These are phyloP conservation scores for Gomphus bonarii DNA, from an alignment of 1,284 basidiomycete genomes.

Conservation along the genomic window DNA sequence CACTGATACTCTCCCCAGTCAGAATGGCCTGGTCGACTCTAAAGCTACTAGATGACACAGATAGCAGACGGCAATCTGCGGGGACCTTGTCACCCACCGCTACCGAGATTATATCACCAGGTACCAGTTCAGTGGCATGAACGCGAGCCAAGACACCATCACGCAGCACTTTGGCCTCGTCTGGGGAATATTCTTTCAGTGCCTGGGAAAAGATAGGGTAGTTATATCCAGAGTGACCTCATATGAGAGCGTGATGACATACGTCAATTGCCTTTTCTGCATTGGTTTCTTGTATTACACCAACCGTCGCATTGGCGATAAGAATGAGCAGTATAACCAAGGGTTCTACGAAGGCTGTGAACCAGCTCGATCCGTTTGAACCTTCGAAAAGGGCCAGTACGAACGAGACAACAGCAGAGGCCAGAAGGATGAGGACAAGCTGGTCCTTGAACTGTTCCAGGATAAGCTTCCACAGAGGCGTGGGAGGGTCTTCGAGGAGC, in stretches of 20 bases:
- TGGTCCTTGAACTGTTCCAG: slow-evolving; percentile 98
- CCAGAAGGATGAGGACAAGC: slow-evolving; percentile 88
- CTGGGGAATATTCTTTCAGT: slow-evolving; percentile 88
- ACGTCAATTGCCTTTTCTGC: slow-evolving; percentile 95
- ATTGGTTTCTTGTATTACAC: slow-evolving; percentile 90
- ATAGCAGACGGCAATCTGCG: slow-evolving; percentile 83
- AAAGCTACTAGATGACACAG: slow-evolving; percentile 87
- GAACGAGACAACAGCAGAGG: slow-evolving; percentile 85
- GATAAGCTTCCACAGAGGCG: slow-evolving; percentile 88
- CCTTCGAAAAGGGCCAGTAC: slow-evolving; percentile 81
- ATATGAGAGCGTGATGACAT: slow-evolving; percentile 23
- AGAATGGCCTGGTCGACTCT: slow-evolving; percentile 91
- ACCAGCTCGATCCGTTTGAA: slow-evolving; percentile 50
- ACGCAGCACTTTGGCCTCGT: slow-evolving; percentile 86
- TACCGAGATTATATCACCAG: slow-evolving; percentile 84
- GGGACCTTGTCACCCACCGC: slow-evolving; percentile 92
- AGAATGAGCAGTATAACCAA: slow-evolving; percentile 89
- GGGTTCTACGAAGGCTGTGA: slow-evolving; percentile 85
- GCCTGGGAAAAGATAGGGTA: slow-evolving; percentile 44
- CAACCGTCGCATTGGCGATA: slow-evolving; percentile 88
- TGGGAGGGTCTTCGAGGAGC: slow-evolving; percentile 82
- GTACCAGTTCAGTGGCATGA: slow-evolving; percentile 82
- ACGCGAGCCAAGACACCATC: slow-evolving; percentile 62
- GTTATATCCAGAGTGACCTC: neutral
- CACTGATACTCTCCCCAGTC: slow-evolving; percentile 85